Base-by-base conservation (phyloP, 108 stramenopile species). In the Ochromonas danica region DNA sequence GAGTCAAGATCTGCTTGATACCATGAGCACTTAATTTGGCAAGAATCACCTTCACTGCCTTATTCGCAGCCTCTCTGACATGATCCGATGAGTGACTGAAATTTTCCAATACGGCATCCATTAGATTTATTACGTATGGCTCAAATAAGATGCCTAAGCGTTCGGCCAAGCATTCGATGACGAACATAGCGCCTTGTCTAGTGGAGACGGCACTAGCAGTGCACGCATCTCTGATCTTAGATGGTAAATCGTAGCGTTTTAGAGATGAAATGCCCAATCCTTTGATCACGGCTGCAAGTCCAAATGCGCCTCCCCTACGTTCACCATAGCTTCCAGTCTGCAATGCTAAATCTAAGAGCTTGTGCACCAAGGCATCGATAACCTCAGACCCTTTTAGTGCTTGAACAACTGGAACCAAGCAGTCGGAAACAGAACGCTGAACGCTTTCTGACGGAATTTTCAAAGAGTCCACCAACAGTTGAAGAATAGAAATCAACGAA, bases 61-160 rank as follows among this genome's bases (percentile, higher is more conserved):
- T 82, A 35, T 91, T 83, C 17, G 97, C 96, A 1, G 97, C 97
- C 71, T 88, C 88, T 6, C 99, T 90, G 1, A 98, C 97, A 67
- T 92, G 84, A 77, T 96, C 95, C 70, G 88, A 92, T 62, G 89
- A 86, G 70, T 99, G 97, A 51, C 91, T 88, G 87, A 97, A 99
- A 61, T 89, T 90, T 80, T 90, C 91, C 42, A 99, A 88, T 45
- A 99, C 89, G n/a, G 93, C 86, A 39, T 96, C 95, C 0, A 99
- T 88, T 2, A 99, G 85, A 6, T 93, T 94, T 42, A 98, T 97
- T 40, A 98, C 94, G 79, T 98, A 99, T 0, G 99, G 99, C 81
- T 99, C 99, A 80, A 98, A 99, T 1, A 99, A 91, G 41, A 98
- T 86, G 31, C 93, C 96, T 33, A 99, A 87, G 0, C 93, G 81